These are phyloP conservation scores for Nepenthes gracilis DNA, from an alignment of 148 eudicot species.

Conservation along the genomic window DNA sequence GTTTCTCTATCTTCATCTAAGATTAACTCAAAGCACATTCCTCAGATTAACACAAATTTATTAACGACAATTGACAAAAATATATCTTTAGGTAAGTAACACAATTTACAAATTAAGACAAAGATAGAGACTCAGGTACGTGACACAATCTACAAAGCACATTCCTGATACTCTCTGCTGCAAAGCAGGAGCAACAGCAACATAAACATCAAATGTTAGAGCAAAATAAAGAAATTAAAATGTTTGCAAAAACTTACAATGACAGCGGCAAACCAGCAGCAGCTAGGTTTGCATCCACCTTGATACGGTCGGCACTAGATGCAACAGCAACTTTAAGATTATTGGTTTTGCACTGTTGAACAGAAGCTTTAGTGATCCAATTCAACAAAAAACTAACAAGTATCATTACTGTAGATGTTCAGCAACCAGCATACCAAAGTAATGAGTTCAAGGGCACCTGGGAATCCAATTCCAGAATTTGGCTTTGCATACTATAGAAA, in stretches of 20 bases:
- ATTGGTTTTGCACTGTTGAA: constrained; percentile 70
- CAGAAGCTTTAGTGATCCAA: constrained; percentile 10
- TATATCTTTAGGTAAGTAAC: too few species aligned
- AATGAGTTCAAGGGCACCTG: constrained; percentile 86
- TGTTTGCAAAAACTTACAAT: constrained; percentile 33
- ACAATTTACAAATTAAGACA: too few species aligned
- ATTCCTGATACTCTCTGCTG: too few species aligned
- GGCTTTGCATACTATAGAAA: constrained; percentile 79
- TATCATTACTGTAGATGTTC: background rate
- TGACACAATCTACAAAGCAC: too few species aligned
- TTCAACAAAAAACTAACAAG: background rate
- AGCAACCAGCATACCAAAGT: constrained; percentile 41
- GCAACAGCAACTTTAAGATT: constrained; percentile 99
- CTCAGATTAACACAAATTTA: too few species aligned
- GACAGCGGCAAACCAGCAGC: constrained; percentile 84
- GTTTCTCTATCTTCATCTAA: too few species aligned
- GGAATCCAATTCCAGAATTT: constrained; percentile 89
- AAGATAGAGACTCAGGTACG: too few species aligned
- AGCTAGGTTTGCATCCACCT: constrained; percentile 90
- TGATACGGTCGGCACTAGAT: constrained; percentile 95
- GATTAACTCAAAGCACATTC: too few species aligned
- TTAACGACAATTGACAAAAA: too few species aligned
- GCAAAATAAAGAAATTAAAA: background rate
- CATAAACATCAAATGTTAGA: background rate
- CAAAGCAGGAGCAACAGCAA: too few species aligned